Percentiles rank a stretch among this genome's conserved stretches.
phyloP scores from a whole-genome alignment of 163 green algal species.

The Scenedesmus sp. region DNA sequence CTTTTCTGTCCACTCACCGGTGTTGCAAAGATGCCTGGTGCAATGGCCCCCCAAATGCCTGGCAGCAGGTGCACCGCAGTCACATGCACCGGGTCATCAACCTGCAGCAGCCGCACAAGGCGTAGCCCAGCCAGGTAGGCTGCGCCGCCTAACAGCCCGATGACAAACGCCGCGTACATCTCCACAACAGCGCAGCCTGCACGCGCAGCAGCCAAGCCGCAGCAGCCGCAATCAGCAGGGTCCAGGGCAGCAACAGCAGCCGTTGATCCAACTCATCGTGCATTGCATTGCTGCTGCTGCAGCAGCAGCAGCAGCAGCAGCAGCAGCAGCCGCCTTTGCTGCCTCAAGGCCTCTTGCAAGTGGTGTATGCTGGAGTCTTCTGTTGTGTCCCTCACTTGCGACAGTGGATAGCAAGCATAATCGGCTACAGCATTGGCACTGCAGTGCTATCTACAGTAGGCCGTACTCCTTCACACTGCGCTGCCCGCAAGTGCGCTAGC shows the following conservation, averaged over 20 bases:
- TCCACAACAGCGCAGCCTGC: slow-evolving; percentile 68
- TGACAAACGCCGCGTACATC: slow-evolving; percentile 51
- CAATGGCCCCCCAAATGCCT: slow-evolving; percentile 46
- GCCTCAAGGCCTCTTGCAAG: not conserved
- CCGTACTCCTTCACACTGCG: too few species aligned
- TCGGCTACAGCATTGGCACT: not conserved
- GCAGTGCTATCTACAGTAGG: not conserved
- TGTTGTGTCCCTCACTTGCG: not conserved
- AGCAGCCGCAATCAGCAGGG: too few species aligned
- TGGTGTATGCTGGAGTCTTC: too few species aligned
- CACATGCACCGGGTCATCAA: slow-evolving; percentile 79
- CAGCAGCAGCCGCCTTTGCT: not conserved
- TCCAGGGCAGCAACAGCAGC: not conserved
- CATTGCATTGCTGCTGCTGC: not conserved
- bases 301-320: not conserved
- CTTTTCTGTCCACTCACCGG: not conserved
- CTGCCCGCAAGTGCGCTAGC: too few species aligned
- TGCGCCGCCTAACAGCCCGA: slow-evolving; percentile 60
- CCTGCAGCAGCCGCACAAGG: slow-evolving; percentile 57
- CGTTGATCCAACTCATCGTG: too few species aligned
- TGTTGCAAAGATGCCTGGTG: slow-evolving; percentile 50
- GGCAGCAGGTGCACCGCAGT: slow-evolving; percentile 47
- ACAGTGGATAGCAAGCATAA: not conserved
- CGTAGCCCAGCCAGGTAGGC: slow-evolving; percentile 52
- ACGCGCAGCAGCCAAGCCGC: not conserved